Base-by-base conservation (phyloP, 1,139 yeast species). In the Saccharomycopsis crataegensis region DNA sequence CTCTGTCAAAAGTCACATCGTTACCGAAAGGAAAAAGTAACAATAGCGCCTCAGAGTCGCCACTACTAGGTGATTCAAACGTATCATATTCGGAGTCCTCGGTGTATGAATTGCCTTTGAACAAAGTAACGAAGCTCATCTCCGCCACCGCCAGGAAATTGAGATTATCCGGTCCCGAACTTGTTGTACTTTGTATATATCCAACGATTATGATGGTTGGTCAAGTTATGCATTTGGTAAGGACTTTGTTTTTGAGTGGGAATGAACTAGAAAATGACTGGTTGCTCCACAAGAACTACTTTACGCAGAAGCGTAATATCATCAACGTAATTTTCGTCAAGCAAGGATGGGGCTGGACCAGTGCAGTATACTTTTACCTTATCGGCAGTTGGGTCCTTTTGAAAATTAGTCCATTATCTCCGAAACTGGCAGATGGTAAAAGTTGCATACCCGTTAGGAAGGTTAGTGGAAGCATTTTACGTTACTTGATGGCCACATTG, bases 271-370 rank as follows among this genome's bases (percentile, higher is more conserved):
- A 45, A 12, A 32, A 38, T 32, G 48, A 45, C 22, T 12, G 31
- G 11, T 3, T 45, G 17, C 40, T 44, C 9, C 22, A 43, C 36
- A 47, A 38, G 9, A 79, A 77, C 62, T 80, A 79, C 64, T 86
- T 82, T 67, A 79, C 84, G 55, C 70, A 78, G 57, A 85, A 83
- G 65, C 69, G 75, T 46, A 86, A 86, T 65, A 48, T 90, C 17
- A 66, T 91, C 58, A 93, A 93, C 67, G 77, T 76, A 38, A 52
- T 77, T 4, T 86, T 93, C 65, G 96, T 91, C 46, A 93, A 93
- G 64, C 75, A 75, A 44, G 98, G 97, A 2, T 93, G 99, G 99
- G 76, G 81, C 14, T 93, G 98, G 98, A 90, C 96, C 1, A 76
- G 90, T 0, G 5, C 76, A 3, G 72, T 74, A 6, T 77, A 67